Conservation (phyloP, 2,329 filamentous ascomycete genomes). For the Cryphonectria radicalis region DNA sequence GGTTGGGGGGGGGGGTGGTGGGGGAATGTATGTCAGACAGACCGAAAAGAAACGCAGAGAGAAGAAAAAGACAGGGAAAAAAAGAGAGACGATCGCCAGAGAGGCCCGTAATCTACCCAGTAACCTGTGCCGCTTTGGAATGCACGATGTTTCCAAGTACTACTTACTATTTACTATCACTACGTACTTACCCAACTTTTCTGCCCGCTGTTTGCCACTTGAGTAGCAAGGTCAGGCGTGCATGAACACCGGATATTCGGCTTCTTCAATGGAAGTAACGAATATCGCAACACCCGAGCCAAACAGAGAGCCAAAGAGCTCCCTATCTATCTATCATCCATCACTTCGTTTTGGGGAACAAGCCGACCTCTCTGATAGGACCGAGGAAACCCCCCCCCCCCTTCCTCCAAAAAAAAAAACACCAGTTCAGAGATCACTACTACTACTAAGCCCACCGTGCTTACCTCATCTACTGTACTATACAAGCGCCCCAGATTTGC, state of each 20-base stretch:
- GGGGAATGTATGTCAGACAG: background rate
- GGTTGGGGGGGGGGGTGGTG: too few species aligned
- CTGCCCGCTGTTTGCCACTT: background rate
- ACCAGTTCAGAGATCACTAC: too few species aligned
- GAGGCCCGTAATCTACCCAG: conserved; percentile 14
- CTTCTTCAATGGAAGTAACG: too few species aligned
- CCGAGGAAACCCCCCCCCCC: too few species aligned
- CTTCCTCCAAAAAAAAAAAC: too few species aligned
- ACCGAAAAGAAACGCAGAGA: background rate
- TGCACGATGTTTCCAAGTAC: background rate
- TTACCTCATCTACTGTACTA: background rate
- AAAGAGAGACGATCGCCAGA: background rate
- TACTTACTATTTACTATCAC: background rate
- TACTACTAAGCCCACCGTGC: too few species aligned
- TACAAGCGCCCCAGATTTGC: too few species aligned
- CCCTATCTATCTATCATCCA: too few species aligned
- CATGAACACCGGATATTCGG: too few species aligned
- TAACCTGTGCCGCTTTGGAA: conserved; percentile 1
- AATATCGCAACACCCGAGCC: background rate
- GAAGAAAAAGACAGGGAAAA: too few species aligned
- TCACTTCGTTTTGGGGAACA: background rate
- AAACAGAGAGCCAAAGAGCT: background rate
- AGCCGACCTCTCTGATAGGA: too few species aligned
- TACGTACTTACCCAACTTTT: background rate
- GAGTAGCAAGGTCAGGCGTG: too few species aligned